Evolutionary conservation across 768 basidiomycete species (phyloP).

Genomic region (Erythrobasidium yunnanense): DNA sequence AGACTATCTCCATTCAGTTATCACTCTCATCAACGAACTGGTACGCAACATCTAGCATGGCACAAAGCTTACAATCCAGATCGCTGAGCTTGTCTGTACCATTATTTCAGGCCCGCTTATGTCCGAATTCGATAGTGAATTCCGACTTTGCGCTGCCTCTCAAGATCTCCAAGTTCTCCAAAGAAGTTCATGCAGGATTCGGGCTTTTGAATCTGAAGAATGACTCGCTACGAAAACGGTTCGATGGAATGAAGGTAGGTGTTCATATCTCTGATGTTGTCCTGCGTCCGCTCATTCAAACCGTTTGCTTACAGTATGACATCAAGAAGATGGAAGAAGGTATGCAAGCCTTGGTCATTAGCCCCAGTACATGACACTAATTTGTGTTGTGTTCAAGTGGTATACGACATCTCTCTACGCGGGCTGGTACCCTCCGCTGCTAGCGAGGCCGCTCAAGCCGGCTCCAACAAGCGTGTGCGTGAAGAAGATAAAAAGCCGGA

Average conservation of each 20-base stretch:
- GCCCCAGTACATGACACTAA: too few species aligned
- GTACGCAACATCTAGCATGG: conserved; percentile 31
- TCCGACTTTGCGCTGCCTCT: conserved; percentile 43
- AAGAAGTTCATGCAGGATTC: conserved; percentile 44
- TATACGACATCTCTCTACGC: neutral
- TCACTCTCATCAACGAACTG: conserved; percentile 43
- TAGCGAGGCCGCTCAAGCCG: neutral
- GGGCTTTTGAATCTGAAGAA: conserved; percentile 45
- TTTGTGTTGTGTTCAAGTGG: neutral
- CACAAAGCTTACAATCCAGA: neutral
- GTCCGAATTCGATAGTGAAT: conserved; percentile 41
- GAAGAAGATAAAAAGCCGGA: neutral
- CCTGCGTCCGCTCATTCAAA: too few species aligned
- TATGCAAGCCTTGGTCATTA: neutral
- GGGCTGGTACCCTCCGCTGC: neutral
- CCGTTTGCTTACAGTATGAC: conserved; percentile 47
- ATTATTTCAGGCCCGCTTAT: conserved; percentile 34
- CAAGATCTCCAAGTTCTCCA: conserved; percentile 44
- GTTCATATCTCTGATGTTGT: neutral
- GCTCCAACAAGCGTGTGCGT: neutral
- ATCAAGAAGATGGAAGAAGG: conserved; percentile 44
- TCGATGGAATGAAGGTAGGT: conserved; percentile 9
- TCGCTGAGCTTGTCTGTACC: neutral
- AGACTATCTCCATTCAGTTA: conserved; percentile 45
- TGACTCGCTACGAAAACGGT: conserved; percentile 42